Evolutionary conservation across 345 rosid species (phyloP), one percentile per base, ranked within the genome.

Genomic region (Reutealis trisperma): DNA sequence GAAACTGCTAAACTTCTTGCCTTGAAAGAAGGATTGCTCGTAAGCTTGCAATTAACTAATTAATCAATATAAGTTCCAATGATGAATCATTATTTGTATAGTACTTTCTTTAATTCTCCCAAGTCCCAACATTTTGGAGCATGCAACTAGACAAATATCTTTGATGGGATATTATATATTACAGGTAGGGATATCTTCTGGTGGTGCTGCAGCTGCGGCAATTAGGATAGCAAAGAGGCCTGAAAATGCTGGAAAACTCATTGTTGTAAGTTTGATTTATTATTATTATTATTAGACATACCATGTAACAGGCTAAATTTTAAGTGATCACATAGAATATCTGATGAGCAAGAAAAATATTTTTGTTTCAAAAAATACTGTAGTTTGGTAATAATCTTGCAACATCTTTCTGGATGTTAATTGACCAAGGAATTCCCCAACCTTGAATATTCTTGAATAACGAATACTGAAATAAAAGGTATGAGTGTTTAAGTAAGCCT

Each of bases 161-260:
- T 44, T 66, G 13, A 66, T 49, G 72, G 61, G 12, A 59, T 55
- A 10, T 27, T 58, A 10, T 67, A 64, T 14, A 42, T 83, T 73
- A 71, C 79, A 90, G 90, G 92, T 86, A 13, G 94, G 94, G 37
- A 90, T 90, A 81, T 90, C 94, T 10, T 90, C 94, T 1, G 94
- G 92, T 79, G 94, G 91, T 22, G 92, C 94, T 59, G 88, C 92
- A 21, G 85, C 89, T 12, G 92, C 94, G 1, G 94, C 94, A 25
- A 82, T 90, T 44, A 78, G 81, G 79, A 85, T 87, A 25, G 94
- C 91, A 0, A 86, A 87, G 81, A 83, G 86, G 73, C 90, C 90
- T 30, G 92, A 87, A 86, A 87, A 90, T 77, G 88, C 88, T 21
- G 90, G 92, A 67, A 90, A 90, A 57, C 94, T 90, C 86, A 83